A percentile compares a stretch with the other conserved stretches of the same genome.
Conservation (phyloP, 805 yeast species). For the Wickerhamomyces hampshirensis region DNA sequence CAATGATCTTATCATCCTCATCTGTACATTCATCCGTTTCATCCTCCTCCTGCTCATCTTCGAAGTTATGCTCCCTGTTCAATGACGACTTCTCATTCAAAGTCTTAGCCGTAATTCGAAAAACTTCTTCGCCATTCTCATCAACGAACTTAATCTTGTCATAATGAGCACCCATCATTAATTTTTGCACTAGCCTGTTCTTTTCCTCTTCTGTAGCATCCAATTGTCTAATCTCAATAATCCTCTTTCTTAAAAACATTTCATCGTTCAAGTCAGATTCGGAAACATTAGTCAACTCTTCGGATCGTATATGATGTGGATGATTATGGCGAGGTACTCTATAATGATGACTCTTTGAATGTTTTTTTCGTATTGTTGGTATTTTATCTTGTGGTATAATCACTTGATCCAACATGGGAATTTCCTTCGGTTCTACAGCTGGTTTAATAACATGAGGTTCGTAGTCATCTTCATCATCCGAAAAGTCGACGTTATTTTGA, state of each 20-base stretch:
- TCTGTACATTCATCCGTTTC: conserved; percentile 7
- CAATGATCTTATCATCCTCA: conserved; percentile 26
- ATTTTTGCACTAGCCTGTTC: conserved; percentile 44
- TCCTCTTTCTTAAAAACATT: conserved; percentile 39
- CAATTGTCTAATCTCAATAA: conserved; percentile 33
- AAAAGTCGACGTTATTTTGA: conserved; percentile 26
- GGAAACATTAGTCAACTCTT: conserved; percentile 14
- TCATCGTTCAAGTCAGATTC: conserved; percentile 21
- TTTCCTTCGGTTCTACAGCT: conserved; percentile 42
- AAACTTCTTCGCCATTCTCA: conserved; percentile 22
- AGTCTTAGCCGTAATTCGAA: conserved; percentile 20
- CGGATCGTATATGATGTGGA: conserved; percentile 6
- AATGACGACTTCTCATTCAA: conserved; percentile 1
- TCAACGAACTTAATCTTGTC: conserved; percentile 38
- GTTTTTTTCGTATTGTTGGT: conserved; percentile 16
- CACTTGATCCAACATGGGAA: conserved; percentile 47
- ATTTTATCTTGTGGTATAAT: conserved; percentile 43
- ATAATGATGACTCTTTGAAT: conserved; percentile 5
- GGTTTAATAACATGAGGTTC: conserved; percentile 54
- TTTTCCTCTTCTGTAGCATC: conserved; percentile 20
- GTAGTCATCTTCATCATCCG: conserved; percentile 35
- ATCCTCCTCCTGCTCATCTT: conserved; percentile 16
- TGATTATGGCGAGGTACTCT: conserved; percentile 6
- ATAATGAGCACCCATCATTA: conserved; percentile 66
- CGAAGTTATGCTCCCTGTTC: no score